Base-by-base conservation (phyloP, 2,329 filamentous ascomycete genomes). In the Aspergillus fructus region DNA sequence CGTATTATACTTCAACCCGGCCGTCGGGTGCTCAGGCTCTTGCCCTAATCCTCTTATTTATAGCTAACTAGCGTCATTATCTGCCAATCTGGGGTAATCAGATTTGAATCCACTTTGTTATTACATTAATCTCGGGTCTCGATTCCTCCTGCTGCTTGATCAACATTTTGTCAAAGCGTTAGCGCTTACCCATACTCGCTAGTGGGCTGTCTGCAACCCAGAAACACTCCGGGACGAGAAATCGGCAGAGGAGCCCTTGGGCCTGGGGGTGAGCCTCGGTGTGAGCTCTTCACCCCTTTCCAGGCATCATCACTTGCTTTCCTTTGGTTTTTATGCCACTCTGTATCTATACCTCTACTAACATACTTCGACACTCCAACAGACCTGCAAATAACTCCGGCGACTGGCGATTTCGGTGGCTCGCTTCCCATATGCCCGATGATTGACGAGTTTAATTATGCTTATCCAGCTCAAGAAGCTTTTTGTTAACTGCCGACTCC, bases 181-280 rank as follows among this genome's bases (percentile, higher is more conserved):
- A 43, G 21, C 39, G 47, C 33, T 30, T 30, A 11, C 27, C 24
- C 8, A 9, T 21, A 15, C 27, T 46, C 43, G 15, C 12, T 23
- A 19, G 15, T 27, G 42, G 30, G 40, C 21, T 27, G 41, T 41
- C 23, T 27, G 12, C 48, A 27, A 19, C 24, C 12, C 9, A n/a
- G 27, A 15, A 34, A 13, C 21, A 48, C 55, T 4, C 27, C 27
- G 55, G 55, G n/a, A 57, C 15, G 19, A 12, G 27, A 19, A 24
- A 37, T 53, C 55, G 49, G 55, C 55, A 57, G 24, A 47, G 24
- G 27, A 43, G n/a, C 17, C 24, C 37, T 30, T 6, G 13, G 24
- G 6, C 19, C 9, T 15, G 15, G 21, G n/a, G 17, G 12, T 27
- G 21, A 17, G 37, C 43, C 55, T 57, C 55, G 55, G 49, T 19